phyloP scores from a whole-genome alignment of 768 basidiomycete species.

The Tricholoma hemisulphureum region DNA sequence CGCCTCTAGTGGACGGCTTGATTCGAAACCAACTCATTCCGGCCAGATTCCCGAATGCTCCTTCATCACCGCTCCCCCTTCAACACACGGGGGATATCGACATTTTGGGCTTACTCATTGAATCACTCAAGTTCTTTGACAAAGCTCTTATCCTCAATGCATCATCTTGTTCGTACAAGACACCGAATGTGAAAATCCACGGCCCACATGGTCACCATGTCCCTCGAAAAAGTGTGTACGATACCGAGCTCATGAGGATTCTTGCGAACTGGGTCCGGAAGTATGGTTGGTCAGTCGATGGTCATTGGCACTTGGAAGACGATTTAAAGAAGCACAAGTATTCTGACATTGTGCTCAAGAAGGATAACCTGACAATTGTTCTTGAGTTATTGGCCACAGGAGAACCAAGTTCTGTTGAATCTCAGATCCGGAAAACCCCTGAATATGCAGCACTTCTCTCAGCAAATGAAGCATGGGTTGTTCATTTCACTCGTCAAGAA shows the following conservation, averaged over 20 bases:
- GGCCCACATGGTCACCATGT: background rate
- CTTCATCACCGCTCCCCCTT: background rate
- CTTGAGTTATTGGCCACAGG: background rate
- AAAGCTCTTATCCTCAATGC: background rate
- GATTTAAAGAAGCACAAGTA: background rate
- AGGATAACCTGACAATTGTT: background rate
- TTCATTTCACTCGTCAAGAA: background rate
- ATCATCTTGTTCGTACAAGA: background rate
- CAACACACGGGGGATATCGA: background rate
- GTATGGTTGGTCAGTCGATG: background rate
- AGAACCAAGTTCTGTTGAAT: background rate
- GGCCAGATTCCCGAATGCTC: background rate
- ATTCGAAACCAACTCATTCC: background rate
- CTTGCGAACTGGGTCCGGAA: background rate
- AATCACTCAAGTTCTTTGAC: background rate
- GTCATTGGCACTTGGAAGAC: background rate
- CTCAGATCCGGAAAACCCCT: background rate
- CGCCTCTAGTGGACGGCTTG: background rate
- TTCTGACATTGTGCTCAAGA: background rate
- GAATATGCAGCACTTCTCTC: background rate
- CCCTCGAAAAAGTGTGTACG: background rate
- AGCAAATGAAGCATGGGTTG: background rate
- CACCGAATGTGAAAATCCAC: background rate
- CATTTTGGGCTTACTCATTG: background rate
- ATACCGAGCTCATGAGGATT: background rate